Percentiles rank a stretch among this genome's conserved stretches.
Conservation (phyloP, 2,329 filamentous ascomycete species). For the Colletotrichum camelliae region DNA sequence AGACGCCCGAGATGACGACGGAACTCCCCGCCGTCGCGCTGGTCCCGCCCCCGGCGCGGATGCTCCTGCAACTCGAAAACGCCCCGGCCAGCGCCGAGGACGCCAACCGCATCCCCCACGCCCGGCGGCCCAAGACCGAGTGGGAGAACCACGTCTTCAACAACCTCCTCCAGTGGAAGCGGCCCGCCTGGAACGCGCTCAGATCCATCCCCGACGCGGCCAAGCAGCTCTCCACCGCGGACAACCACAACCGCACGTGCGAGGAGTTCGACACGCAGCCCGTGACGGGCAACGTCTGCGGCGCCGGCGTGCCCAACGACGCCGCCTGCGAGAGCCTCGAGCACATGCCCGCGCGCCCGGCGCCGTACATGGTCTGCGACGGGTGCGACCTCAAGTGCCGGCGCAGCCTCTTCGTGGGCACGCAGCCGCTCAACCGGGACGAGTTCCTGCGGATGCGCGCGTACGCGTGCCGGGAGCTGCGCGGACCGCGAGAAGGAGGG, state of each 20-base stretch:
- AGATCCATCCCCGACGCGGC: constrained; percentile 14
- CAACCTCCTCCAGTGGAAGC: constrained; percentile 12
- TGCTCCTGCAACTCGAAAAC: constrained; percentile 1
- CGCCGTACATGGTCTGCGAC: constrained; percentile 24
- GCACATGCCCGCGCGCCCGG: neutral
- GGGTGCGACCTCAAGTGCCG: constrained; percentile 30
- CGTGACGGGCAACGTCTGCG: neutral
- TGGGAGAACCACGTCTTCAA: neutral
- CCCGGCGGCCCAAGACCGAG: neutral
- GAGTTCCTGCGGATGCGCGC: constrained; percentile 38
- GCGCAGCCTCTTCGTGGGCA: constrained; percentile 19
- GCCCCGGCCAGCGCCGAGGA: neutral
- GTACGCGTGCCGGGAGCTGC: constrained; percentile 40
- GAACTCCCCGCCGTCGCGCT: neutral
- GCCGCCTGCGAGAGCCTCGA: constrained; percentile 25
- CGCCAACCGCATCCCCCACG: neutral
- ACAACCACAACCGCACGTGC: neutral
- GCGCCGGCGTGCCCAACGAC: neutral
- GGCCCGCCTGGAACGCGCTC: constrained; percentile 17
- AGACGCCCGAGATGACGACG: neutral
- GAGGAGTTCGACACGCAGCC: neutral
- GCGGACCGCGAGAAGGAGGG: neutral
- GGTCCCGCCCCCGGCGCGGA: neutral
- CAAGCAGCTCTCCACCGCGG: neutral
- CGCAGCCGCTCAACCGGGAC: constrained; percentile 6